Percentiles rank a stretch among this genome's conserved stretches.
These are phyloP conservation scores for Fusarium irregulare DNA, from an alignment of 2,329 filamentous ascomycete genomes.

Conservation along the genomic window DNA sequence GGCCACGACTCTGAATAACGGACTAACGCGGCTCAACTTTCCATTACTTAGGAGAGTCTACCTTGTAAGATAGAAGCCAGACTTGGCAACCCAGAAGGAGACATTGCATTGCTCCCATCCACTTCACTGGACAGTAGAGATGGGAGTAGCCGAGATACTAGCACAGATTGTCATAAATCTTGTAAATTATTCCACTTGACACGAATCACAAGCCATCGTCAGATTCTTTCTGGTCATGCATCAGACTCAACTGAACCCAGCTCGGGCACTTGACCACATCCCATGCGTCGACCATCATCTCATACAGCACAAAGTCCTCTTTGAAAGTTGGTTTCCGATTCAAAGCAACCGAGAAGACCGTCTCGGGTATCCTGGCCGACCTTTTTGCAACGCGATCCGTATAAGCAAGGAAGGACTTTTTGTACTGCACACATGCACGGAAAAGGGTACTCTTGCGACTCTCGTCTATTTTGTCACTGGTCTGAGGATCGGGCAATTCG, in stretches of 20 bases:
- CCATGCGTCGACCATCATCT: neutral
- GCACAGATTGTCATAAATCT: neutral
- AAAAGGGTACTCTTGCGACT: neutral
- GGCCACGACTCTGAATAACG: neutral
- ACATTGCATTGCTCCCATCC: neutral
- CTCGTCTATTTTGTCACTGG: neutral
- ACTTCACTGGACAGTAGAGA: neutral
- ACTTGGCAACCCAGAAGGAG: neutral
- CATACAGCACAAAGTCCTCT: neutral
- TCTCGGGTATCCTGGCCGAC: neutral
- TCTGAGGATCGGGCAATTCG: conserved; percentile 1
- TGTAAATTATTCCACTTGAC: neutral
- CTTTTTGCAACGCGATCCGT: conserved; percentile 6
- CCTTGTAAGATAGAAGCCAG: neutral
- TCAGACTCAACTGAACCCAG: conserved; percentile 13
- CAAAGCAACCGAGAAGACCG: conserved; percentile 2
- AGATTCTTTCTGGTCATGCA: conserved; percentile 1
- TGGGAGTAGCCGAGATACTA: neutral
- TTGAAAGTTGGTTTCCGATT: neutral
- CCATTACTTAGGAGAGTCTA: neutral
- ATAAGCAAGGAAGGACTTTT: conserved; percentile 8
- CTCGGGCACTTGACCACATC: neutral
- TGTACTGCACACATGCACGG: conserved; percentile 6
- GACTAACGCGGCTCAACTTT: neutral
- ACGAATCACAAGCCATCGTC: neutral